These are phyloP conservation scores for Tuber aestivum DNA, from an alignment of 495 filamentous ascomycete species.

Conservation along the genomic window DNA sequence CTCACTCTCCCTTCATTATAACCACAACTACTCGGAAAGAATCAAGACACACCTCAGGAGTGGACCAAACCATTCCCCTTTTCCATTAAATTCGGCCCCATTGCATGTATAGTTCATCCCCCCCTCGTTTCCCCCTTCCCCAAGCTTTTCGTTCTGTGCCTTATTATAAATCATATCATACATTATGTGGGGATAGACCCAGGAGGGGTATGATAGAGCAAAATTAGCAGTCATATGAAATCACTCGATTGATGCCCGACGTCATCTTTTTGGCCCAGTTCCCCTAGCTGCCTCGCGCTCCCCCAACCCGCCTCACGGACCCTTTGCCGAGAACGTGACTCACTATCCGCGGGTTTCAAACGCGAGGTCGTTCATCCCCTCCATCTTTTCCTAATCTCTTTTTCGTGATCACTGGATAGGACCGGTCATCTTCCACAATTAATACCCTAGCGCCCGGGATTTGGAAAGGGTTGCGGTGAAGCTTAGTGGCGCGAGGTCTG, in stretches of 20 bases:
- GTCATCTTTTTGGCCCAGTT: background rate
- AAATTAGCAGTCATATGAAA: background rate
- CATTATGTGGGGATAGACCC: too few relatives aligned
- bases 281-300: too few relatives aligned
- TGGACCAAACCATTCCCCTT: background rate
- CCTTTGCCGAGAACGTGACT: too few relatives aligned
- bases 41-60: background rate
- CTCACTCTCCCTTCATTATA: background rate
- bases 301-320: too few relatives aligned
- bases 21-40: background rate
- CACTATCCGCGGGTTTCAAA: conserved; percentile 32
- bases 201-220: too few relatives aligned
- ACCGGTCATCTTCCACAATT: conserved; percentile 41
- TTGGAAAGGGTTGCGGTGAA: conserved; percentile 3
- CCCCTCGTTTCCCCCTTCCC: background rate
- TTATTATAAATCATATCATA: too few relatives aligned
- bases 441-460: conserved; percentile 30
- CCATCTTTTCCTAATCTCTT: conserved; percentile 30
- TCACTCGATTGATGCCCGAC: conserved; percentile 6
- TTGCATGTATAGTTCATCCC: background rate
- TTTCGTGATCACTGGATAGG: conserved; percentile 29
- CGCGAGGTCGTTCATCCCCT: conserved; percentile 37
- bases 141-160: background rate
- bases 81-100: background rate
- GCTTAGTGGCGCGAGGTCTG: conserved; percentile 15